phyloP scores from a whole-genome alignment of 352 stramenopile species.

The Lagenidium sp. region DNA sequence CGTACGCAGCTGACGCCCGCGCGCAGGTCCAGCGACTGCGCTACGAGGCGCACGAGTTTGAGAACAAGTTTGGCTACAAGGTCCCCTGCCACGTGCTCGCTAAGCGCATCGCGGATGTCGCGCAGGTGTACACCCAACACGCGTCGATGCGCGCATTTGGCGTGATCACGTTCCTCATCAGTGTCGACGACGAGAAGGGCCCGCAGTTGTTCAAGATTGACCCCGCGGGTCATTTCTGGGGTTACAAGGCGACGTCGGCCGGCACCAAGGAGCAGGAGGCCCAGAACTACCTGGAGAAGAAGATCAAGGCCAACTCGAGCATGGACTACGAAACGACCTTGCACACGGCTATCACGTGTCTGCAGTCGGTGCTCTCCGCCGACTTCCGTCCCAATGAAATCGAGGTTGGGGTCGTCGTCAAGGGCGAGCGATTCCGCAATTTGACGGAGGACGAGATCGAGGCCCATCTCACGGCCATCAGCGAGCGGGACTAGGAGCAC shows the following conservation, averaged over 20 bases:
- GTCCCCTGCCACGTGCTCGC: conserved; percentile 93
- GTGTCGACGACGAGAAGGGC: conserved; percentile 97
- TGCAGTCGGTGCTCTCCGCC: conserved; percentile 95
- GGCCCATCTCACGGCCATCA: conserved; percentile 96
- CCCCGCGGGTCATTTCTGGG: conserved; percentile 97
- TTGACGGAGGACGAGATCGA: conserved; percentile 97
- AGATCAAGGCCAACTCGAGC: conserved; percentile 85
- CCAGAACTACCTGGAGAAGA: conserved; percentile 99
- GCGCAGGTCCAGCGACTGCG: conserved; percentile 93
- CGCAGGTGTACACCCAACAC: conserved; percentile 94
- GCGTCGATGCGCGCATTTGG: conserved; percentile 94
- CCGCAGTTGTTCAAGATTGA: conserved; percentile 98
- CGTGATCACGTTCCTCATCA: conserved; percentile 94
- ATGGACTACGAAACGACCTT: conserved; percentile 93
- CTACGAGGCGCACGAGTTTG: conserved; percentile 97
- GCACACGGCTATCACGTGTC: conserved; percentile 95
- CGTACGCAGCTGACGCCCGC: conserved; percentile 83
- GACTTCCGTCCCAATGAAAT: conserved; percentile 98
- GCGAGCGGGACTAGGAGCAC: conserved; percentile 90
- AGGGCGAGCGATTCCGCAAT: conserved; percentile 82
- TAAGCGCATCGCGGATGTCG: conserved; percentile 96
- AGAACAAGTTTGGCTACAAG: conserved; percentile 95
- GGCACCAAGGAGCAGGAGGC: conserved; percentile 98
- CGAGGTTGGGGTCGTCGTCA: conserved; percentile 66
- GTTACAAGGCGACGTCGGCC: conserved; percentile 89